Conservation (phyloP, 202 grass and related monocot genomes). For the Zoysia matrella region DNA sequence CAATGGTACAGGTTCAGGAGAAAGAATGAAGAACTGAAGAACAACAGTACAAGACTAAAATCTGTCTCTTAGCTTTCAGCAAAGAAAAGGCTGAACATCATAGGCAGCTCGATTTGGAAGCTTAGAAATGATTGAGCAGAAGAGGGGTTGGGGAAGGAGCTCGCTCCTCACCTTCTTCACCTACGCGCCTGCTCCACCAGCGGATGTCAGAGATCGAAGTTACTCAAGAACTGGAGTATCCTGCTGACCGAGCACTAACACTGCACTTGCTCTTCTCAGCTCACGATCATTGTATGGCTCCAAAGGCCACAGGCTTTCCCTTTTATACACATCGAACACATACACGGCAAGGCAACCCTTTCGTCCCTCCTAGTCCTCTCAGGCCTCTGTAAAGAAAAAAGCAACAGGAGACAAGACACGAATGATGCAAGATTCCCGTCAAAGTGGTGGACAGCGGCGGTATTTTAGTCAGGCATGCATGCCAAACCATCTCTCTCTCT, state of each 20-base stretch:
- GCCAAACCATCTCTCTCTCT: no score
- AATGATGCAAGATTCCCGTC: slow-evolving; percentile 77
- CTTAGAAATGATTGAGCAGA: slow-evolving; percentile 55
- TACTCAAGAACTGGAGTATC: slow-evolving; percentile 46
- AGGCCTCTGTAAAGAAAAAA: slow-evolving; percentile 9
- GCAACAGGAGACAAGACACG: slow-evolving; percentile 55
- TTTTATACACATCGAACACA: slow-evolving; percentile 49
- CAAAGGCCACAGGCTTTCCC: slow-evolving; percentile 60
- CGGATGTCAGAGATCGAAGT: slow-evolving; percentile 54
- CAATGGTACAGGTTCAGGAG: neutral
- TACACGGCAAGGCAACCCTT: slow-evolving; percentile 30
- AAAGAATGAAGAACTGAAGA: neutral
- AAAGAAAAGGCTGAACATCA: slow-evolving; percentile 31
- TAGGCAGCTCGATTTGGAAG: slow-evolving; percentile 4
- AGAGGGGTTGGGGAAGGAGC: slow-evolving; percentile 21
- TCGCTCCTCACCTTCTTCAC: slow-evolving; percentile 50
- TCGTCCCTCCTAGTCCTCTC: neutral
- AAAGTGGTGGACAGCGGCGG: neutral
- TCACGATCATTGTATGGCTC: slow-evolving; percentile 60
- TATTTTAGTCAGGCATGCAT: slow-evolving; percentile 58
- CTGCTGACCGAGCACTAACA: slow-evolving; percentile 41
- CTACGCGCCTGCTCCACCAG: slow-evolving; percentile 38
- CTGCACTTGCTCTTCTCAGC: slow-evolving; percentile 27
- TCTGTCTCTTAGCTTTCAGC: slow-evolving; percentile 21
- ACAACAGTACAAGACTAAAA: neutral